phyloP scores from a whole-genome alignment of 768 basidiomycete species.

The Flagelloscypha sp. region DNA sequence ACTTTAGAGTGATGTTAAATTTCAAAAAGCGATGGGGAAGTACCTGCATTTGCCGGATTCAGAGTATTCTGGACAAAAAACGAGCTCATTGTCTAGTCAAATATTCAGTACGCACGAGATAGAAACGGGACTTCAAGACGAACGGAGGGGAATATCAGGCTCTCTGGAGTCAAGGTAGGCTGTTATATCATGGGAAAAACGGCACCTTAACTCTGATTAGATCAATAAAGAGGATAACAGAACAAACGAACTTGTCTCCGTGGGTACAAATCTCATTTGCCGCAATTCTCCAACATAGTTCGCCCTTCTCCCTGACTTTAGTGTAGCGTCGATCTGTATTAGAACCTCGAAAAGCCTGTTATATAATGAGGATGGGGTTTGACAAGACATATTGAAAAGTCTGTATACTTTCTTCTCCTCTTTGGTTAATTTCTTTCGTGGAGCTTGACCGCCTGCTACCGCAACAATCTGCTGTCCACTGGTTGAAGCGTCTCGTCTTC shows the following conservation, averaged over 20 bases:
- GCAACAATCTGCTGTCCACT: constrained; percentile 15
- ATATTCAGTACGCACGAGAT: constrained; percentile 12
- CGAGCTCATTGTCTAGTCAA: constrained; percentile 24
- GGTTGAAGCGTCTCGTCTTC: constrained; percentile 17
- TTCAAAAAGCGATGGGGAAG: constrained; percentile 2
- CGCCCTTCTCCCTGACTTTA: constrained; percentile 69
- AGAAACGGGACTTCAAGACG: constrained; percentile 23
- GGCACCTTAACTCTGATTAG: constrained; percentile 43
- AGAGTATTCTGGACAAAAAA: constrained; percentile 58
- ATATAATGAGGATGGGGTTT: no score
- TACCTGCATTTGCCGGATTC: constrained; percentile 68
- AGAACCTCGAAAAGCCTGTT: constrained; percentile 64
- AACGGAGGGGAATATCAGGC: constrained; percentile 63
- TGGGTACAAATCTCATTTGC: constrained; percentile 64
- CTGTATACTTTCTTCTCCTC: constrained; percentile 70
- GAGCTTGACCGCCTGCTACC: constrained; percentile 18
- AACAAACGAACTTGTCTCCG: constrained; percentile 28
- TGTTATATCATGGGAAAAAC: constrained; percentile 68
- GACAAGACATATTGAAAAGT: no score
- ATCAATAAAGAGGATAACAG: not conserved
- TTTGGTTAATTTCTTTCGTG: constrained; percentile 35
- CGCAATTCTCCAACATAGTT: constrained; percentile 78
- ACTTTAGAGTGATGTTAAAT: not conserved
- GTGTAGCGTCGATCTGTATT: constrained; percentile 80
- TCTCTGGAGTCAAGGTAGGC: constrained; percentile 74